A percentile compares a stretch with the other conserved stretches of the same genome.
Conservation (phyloP, 805 yeast genomes). For the Ogataea salicorniae region DNA sequence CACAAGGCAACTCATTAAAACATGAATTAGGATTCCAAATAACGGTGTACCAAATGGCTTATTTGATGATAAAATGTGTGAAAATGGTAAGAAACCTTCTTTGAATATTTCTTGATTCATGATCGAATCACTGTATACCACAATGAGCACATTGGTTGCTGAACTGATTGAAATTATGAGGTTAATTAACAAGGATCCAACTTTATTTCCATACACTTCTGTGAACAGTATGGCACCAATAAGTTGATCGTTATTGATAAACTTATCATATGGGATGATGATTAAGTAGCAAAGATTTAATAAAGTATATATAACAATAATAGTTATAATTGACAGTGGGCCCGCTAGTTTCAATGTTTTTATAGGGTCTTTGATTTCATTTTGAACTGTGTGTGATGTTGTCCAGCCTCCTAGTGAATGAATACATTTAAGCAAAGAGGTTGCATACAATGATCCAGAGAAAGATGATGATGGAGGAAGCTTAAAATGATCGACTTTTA, state of each 20-base stretch:
- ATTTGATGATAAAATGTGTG: slow-evolving; percentile 39
- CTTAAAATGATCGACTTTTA: slow-evolving; percentile 10
- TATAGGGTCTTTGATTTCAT: slow-evolving; percentile 43
- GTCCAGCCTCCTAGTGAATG: slow-evolving; percentile 49
- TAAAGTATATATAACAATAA: slow-evolving; percentile 35
- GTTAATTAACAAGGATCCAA: slow-evolving; percentile 39
- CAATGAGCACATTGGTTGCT: slow-evolving; percentile 46
- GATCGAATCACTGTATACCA: slow-evolving; percentile 41
- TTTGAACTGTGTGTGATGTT: slow-evolving; percentile 42
- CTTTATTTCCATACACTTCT: slow-evolving; percentile 35
- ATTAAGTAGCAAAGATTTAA: slow-evolving; percentile 41
- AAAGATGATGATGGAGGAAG: slow-evolving; percentile 19
- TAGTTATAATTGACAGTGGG: slow-evolving; percentile 35
- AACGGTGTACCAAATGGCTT: slow-evolving; percentile 43
- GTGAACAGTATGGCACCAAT: slow-evolving; percentile 43
- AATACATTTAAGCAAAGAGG: slow-evolving; percentile 41
- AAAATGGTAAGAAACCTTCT: slow-evolving; percentile 44
- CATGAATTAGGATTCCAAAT: slow-evolving; percentile 23
- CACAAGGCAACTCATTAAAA: slow-evolving; percentile 17
- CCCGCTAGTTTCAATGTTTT: slow-evolving; percentile 42
- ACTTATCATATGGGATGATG: slow-evolving; percentile 39
- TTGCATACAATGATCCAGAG: slow-evolving; percentile 35
- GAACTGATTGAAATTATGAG: slow-evolving; percentile 42
- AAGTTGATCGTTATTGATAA: slow-evolving; percentile 35
- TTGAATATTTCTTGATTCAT: slow-evolving; percentile 44